Base-by-base conservation (phyloP, 331 rosid genomes). In the Dryas integrifolia region DNA sequence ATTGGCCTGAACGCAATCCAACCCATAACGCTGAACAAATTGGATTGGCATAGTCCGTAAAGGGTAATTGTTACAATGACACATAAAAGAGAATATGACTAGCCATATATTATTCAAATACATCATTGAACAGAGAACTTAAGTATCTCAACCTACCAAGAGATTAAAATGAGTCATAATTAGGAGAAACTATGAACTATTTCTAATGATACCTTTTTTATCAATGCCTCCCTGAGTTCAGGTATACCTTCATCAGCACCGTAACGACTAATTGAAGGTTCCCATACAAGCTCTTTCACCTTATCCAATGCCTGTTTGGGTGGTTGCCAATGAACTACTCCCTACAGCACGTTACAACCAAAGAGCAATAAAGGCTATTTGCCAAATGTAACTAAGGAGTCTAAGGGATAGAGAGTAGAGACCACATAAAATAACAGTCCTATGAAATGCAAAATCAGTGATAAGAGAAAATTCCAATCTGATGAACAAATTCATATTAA, bases 271-370 rank as follows among this genome's bases (percentile, higher is more conserved):
- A 92, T 67, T 55, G 91, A 81, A 78, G 98, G 96, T 69, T 92
- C 98, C 77, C 79, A 82, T 38, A 92, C 90, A 55, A 90, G 96
- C 63, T 90, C 93, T 79, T 70, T 86, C 65, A 82, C 97, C 89
- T 80, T 92, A 4, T 87, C 84, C 81, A 92, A 56, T n/a, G 98
- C 98, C 74, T 83, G 78, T 72, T 86, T 75, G 5, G 98, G 98
- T 47, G 98, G 98, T 79, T 87, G 91, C 98, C 98, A 92, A 70
- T 92, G 76, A 74, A 92, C 98, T 51, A 90, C 96, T 21, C 98
- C 98, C 98, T 92, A 47, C 58, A 81, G 68, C 15, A 74, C 40
- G 67, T 14, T 67, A 65, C 78, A 76, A 79, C 46, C 55, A 76
- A 56, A 67, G 10, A 73, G 58, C 53, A 71, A 70, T n/a, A 46